Percentiles rank a stretch among this genome's conserved stretches.
These are phyloP conservation scores for Neonectria coccinea DNA, from an alignment of 2,329 filamentous ascomycete genomes.

Conservation along the genomic window DNA sequence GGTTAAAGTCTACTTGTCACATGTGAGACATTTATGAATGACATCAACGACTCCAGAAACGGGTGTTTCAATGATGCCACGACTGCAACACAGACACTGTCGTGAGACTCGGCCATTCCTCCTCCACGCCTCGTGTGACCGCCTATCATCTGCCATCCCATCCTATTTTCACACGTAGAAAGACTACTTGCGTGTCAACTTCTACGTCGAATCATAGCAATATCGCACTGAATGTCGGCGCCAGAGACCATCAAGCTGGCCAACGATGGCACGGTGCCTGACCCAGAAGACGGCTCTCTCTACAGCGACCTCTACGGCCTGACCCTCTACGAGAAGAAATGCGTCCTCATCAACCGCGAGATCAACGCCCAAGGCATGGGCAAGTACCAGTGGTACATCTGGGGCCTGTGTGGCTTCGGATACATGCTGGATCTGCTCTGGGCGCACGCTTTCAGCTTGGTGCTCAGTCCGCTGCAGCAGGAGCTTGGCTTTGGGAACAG, in stretches of 20 bases:
- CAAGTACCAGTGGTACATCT: slow-evolving; percentile 64
- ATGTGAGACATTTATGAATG: not conserved
- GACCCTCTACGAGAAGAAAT: slow-evolving; percentile 51
- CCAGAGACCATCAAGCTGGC: not conserved
- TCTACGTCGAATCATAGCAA: not conserved
- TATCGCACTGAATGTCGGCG: not conserved
- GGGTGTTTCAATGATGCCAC: not conserved
- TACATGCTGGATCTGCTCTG: slow-evolving; percentile 68
- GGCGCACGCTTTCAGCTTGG: slow-evolving; percentile 69
- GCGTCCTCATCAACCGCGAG: slow-evolving; percentile 54
- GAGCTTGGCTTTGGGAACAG: slow-evolving; percentile 63
- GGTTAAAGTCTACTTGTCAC: not conserved
- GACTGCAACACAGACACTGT: not conserved
- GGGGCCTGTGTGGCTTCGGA: slow-evolving; percentile 65
- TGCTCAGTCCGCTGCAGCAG: slow-evolving; percentile 65
- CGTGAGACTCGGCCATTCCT: not conserved
- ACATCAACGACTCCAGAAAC: not conserved
- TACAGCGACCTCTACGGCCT: slow-evolving; percentile 40
- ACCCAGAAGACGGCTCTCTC: not conserved
- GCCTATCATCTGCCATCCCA: too few species aligned
- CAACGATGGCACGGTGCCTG: not conserved
- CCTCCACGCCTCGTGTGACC: too few species aligned
- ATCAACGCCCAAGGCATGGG: slow-evolving; percentile 66
- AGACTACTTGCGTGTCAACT: not conserved
- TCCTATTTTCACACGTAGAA: too few species aligned